Evolutionary conservation across 768 basidiomycete species (phyloP), one percentile per base, ranked within the genome.

Genomic region (Amanita polypyramis): DNA sequence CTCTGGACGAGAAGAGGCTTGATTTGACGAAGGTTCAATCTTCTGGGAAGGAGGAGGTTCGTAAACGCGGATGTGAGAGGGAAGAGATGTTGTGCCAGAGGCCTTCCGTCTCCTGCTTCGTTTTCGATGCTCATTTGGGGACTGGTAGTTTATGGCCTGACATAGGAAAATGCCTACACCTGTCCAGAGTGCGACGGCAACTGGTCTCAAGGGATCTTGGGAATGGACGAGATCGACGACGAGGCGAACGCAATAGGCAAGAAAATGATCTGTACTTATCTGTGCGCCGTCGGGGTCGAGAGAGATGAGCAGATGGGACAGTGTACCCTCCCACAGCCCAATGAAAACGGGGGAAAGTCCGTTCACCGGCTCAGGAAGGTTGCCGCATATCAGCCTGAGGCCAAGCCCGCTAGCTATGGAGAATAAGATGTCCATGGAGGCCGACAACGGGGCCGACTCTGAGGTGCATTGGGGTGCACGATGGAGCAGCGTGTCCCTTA

Each of bases 261-360:
- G 62, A 53, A 65, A 63, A 47, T 70, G 67, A 56, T 72, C 68
- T 21, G 68, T 30, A 60, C 59, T 5, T 63, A 56, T 37, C 55
- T 53, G 19, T 15, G 34, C 19, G 8, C 2, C 3, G 53, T 62
- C 27, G 65, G 65, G 37, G 36, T 46, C 15, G 5, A 10, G 34
- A 3, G 35, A 37, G 1, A 46, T 15, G 10, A 71, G 57, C 44
- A 69, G 67, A 54, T 72, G 66, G n/a, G 73, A 53, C 15, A 68
- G 60, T 23, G 65, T 59, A 38, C 70, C 71, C 55, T 73, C 71
- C 67, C 68, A 71, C 35, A 69, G 39, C 7, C 74, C 74, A 14
- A 75, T 50, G 11, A 72, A 55, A 11, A 62, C 62, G 25, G 69
- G 62, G 14, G 55, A 54, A 5, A 72, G 43, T 23, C 53, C 59